phyloP scores from a whole-genome alignment of 1,284 basidiomycete genomes.

The Rhodotorula sp. region DNA sequence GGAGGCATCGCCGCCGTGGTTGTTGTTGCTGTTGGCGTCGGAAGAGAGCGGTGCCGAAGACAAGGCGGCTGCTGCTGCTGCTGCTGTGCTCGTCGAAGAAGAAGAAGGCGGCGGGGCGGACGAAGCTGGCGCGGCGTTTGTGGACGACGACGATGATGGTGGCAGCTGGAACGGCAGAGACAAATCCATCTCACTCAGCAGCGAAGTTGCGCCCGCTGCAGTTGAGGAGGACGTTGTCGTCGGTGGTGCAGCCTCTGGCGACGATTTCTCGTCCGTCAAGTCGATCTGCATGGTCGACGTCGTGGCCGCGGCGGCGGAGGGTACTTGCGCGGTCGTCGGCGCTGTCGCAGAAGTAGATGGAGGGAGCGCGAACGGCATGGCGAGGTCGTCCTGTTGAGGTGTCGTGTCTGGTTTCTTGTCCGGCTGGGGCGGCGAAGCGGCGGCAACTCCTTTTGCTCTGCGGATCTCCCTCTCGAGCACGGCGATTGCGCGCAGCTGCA shows the following conservation, averaged over 20 bases:
- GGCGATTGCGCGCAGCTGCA: conserved; percentile 19
- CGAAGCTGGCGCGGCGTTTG: too few species aligned
- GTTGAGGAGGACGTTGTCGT: background rate
- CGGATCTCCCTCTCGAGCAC: conserved; percentile 24
- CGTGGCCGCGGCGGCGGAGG: background rate
- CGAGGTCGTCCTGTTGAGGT: background rate
- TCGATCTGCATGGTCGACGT: conserved; percentile 11
- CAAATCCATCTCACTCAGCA: too few species aligned
- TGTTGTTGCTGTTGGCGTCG: background rate
- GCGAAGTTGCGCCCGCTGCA: background rate
- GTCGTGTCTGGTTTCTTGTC: background rate
- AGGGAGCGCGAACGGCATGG: conserved; percentile 4
- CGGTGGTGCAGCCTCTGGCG: background rate
- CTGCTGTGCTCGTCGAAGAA: background rate
- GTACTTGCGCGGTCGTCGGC: background rate
- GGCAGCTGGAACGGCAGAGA: conserved; percentile 12
- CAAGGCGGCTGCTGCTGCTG: background rate
- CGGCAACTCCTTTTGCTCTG: background rate
- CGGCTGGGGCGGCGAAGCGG: background rate
- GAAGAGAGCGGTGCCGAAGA: background rate
- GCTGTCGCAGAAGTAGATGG: background rate
- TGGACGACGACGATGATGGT: background rate
- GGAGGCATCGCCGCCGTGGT: background rate
- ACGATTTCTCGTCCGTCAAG: background rate
- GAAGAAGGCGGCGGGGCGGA: too few species aligned